phyloP scores from a whole-genome alignment of 148 eudicot species.

The Camellia lanceoleosa region DNA sequence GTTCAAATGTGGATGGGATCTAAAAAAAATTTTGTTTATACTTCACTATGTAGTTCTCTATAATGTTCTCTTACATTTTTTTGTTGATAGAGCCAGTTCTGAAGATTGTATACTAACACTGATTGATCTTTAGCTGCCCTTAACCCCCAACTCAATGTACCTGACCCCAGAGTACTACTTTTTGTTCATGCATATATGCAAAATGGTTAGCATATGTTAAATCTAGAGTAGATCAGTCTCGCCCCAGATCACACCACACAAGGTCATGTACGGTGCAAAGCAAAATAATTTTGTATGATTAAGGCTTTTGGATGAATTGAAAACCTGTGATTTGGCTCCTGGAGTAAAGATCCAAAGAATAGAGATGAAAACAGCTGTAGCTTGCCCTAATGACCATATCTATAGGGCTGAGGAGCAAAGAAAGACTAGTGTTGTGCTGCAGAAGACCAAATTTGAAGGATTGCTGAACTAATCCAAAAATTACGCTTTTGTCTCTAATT shows the following conservation, averaged over 20 bases:
- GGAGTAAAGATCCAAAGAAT: background rate
- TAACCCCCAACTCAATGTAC: background rate
- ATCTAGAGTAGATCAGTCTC: background rate
- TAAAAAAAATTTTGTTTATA: background rate
- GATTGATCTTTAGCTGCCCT: background rate
- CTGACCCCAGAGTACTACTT: background rate
- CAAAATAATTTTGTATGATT: background rate
- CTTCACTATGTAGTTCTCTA: background rate
- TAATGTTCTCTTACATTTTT: background rate
- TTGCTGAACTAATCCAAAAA: no score
- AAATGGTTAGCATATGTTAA: background rate
- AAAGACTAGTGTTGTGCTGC: background rate
- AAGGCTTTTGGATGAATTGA: background rate
- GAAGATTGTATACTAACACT: background rate
- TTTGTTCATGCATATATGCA: background rate
- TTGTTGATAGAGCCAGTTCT: background rate
- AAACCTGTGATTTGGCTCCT: background rate
- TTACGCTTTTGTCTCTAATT: background rate
- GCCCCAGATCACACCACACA: background rate
- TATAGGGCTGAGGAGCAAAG: no score
- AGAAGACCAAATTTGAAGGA: no score
- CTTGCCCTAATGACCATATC: background rate
- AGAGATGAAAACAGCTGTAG: background rate
- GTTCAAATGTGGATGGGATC: background rate
- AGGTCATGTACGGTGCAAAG: background rate